Evolutionary conservation across 768 basidiomycete genomes (phyloP).

Genomic region (Stropharia rugosoannulata): DNA sequence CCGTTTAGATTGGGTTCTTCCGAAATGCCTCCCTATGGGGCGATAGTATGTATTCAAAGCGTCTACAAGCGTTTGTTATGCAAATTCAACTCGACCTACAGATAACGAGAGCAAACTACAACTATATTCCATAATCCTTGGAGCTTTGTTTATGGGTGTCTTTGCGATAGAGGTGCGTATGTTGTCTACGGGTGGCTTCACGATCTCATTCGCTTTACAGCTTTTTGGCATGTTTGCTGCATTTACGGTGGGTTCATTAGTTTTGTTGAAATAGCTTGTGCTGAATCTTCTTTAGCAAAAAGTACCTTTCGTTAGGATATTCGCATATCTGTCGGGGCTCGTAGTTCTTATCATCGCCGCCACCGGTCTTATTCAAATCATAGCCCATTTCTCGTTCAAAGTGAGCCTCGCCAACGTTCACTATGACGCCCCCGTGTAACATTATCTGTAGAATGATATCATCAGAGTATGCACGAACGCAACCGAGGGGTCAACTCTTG

Average conservation of each 20-base stretch:
- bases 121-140: constrained; percentile 58
- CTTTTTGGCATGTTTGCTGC: constrained; percentile 54
- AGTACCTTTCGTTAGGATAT: constrained; percentile 49
- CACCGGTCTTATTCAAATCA: constrained; percentile 50
- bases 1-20: constrained; percentile 59
- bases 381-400: constrained; percentile 72
- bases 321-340: constrained; percentile 48
- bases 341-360: constrained; percentile 50
- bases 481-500: constrained; percentile 30
- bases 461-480: constrained; percentile 52
- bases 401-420: constrained; percentile 24
- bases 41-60: constrained; percentile 37
- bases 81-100: constrained; percentile 6
- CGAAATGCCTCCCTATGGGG: constrained; percentile 48
- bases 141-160: constrained; percentile 51
- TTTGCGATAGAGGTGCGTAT: constrained; percentile 45
- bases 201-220: constrained; percentile 11
- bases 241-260: constrained; percentile 38
- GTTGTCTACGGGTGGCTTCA: not conserved
- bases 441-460: constrained; percentile 46
- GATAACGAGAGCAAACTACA: constrained; percentile 46
- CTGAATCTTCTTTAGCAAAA: constrained; percentile 46
- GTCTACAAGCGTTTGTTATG: not conserved
- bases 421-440: not conserved
- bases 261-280: not conserved